phyloP scores from a whole-genome alignment of 2,329 filamentous ascomycete genomes.

The Apiospora pterosperma region DNA sequence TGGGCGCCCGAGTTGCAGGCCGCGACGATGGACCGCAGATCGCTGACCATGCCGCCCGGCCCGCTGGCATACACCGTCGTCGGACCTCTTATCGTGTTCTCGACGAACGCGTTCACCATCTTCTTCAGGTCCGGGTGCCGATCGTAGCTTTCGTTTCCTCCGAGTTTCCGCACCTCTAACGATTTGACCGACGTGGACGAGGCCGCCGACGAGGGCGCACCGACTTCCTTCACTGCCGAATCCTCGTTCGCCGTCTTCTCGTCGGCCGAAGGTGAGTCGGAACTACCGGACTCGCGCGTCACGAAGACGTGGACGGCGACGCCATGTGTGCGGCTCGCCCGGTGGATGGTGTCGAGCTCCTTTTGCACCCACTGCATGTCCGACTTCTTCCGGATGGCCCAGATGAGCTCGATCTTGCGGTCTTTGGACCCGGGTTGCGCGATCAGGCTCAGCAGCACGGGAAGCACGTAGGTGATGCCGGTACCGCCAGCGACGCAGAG shows the following conservation, averaged over 20 bases:
- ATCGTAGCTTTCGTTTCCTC: conserved; percentile 20
- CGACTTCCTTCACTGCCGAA: conserved; percentile 20
- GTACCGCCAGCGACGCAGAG: conserved; percentile 56
- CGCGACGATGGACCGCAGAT: conserved; percentile 52
- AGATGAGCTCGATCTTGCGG: conserved; percentile 58
- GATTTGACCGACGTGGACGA: conserved; percentile 22
- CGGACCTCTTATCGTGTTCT: conserved; percentile 40
- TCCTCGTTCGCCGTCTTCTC: conserved; percentile 21
- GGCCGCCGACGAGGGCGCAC: conserved; percentile 15
- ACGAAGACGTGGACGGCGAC: conserved; percentile 57
- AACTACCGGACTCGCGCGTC: conserved; percentile 43
- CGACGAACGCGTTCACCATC: conserved; percentile 47
- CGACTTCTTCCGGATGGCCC: conserved; percentile 53
- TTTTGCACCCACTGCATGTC: conserved; percentile 56
- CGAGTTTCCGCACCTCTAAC: conserved; percentile 26
- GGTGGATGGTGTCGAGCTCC: conserved; percentile 51
- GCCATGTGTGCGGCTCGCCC: conserved; percentile 32
- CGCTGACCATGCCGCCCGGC: conserved; percentile 56
- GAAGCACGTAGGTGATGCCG: conserved; percentile 55
- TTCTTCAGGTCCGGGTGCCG: conserved; percentile 42
- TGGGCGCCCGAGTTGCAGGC: conserved; percentile 45
- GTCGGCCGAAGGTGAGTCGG: conserved; percentile 20
- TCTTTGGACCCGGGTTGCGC: conserved; percentile 26
- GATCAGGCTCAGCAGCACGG: conserved; percentile 40
- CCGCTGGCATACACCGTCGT: conserved; percentile 60